Conservation (phyloP, 2,329 filamentous ascomycete species). For the Erysiphe pulchra region DNA sequence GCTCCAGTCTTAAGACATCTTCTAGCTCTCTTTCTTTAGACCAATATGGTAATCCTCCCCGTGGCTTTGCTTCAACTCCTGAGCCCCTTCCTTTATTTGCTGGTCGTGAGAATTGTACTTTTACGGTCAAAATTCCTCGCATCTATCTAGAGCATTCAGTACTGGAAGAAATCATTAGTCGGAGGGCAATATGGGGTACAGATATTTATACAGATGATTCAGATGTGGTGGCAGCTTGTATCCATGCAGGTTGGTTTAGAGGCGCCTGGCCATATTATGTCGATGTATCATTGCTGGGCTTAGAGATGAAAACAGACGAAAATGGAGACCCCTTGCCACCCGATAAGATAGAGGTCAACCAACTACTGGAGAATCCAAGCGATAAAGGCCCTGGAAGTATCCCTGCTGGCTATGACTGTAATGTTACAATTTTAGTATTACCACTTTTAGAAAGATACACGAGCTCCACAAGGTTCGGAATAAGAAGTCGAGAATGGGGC, state of each 20-base stretch:
- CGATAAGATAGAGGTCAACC: constrained; percentile 17
- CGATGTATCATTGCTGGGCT: constrained; percentile 38
- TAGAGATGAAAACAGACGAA: constrained; percentile 18
- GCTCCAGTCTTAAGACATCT: constrained; percentile 36
- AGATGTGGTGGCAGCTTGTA: constrained; percentile 73
- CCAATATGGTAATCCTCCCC: background rate
- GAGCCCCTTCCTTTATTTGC: constrained; percentile 39
- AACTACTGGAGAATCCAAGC: constrained; percentile 22
- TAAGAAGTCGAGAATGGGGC: constrained; percentile 60
- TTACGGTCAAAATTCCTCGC: constrained; percentile 67
- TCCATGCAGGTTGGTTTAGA: constrained; percentile 78
- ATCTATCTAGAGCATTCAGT: constrained; percentile 44
- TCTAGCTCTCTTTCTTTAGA: background rate
- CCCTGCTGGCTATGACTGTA: constrained; percentile 47
- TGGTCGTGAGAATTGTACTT: constrained; percentile 56
- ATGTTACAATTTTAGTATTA: constrained; percentile 66
- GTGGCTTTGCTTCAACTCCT: constrained; percentile 10
- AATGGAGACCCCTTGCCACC: constrained; percentile 5
- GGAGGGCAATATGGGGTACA: constrained; percentile 71
- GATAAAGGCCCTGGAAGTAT: constrained; percentile 34
- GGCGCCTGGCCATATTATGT: constrained; percentile 68
- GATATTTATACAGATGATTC: constrained; percentile 93
- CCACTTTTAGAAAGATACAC: constrained; percentile 56
- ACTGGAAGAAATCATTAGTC: constrained; percentile 60
- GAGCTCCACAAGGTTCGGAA: constrained; percentile 49